Conservation (phyloP, 1,139 yeast genomes). For the Komagataea norvegica region DNA sequence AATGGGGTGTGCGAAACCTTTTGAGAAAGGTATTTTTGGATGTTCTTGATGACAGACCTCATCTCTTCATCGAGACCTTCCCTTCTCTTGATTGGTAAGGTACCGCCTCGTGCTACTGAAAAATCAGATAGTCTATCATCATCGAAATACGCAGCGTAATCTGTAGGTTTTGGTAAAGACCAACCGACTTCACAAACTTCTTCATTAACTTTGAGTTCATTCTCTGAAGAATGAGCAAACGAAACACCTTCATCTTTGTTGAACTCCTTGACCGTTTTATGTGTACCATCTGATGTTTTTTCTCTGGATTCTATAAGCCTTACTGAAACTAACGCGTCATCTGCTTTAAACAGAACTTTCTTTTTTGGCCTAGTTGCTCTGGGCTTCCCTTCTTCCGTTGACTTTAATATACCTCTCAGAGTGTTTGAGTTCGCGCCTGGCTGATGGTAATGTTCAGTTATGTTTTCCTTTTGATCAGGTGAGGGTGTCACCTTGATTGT, state of each 20-base stretch:
- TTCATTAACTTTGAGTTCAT: background rate
- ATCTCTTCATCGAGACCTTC: background rate
- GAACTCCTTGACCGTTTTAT: background rate
- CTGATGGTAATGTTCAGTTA: background rate
- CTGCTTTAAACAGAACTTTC: background rate
- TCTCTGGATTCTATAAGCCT: background rate
- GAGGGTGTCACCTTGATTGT: background rate
- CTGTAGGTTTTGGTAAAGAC: background rate
- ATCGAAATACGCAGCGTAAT: too few relatives aligned
- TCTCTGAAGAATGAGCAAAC: background rate
- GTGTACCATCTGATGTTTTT: background rate
- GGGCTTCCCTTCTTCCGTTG: background rate
- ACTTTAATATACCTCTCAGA: background rate
- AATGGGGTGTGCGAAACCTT: too few relatives aligned
- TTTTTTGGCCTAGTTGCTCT: background rate
- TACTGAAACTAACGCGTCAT: background rate
- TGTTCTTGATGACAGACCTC: background rate
- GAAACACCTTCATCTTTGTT: constrained; percentile 1
- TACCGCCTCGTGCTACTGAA: constrained; percentile 9
- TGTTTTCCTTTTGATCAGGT: too few relatives aligned
- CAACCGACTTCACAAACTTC: background rate
- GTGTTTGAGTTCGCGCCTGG: background rate
- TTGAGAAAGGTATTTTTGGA: too few relatives aligned
- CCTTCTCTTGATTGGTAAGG: background rate
- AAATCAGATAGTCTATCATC: background rate